These are phyloP conservation scores for Ceratobasidium papillatum DNA, from an alignment of 1,284 basidiomycete species.

Conservation along the genomic window DNA sequence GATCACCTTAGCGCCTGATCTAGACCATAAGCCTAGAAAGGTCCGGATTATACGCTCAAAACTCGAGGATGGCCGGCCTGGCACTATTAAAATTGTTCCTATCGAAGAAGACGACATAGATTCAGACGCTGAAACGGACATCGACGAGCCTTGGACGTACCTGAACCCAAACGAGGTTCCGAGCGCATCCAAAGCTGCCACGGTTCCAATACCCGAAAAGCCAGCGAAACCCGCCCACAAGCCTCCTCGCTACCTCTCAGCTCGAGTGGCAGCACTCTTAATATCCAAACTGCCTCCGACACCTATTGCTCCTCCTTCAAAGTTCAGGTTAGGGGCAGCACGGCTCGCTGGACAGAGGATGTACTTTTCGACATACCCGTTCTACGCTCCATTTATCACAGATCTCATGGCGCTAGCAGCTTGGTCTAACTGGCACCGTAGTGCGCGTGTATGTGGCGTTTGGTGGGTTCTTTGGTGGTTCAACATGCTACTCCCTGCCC, in stretches of 20 bases:
- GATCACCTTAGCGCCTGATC: conserved; percentile 17
- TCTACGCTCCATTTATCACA: conserved; percentile 59
- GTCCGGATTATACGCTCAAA: conserved; percentile 19
- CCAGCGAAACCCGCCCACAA: neutral
- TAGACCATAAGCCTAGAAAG: conserved; percentile 2
- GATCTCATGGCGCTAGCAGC: conserved; percentile 59
- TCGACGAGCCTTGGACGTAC: conserved; percentile 34
- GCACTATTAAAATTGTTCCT: neutral
- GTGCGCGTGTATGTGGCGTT: conserved; percentile 62
- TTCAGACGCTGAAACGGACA: conserved; percentile 30
- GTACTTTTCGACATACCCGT: conserved; percentile 55
- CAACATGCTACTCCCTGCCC: conserved; percentile 62
- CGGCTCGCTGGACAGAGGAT: conserved; percentile 18
- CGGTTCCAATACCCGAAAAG: neutral
- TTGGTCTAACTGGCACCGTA: conserved; percentile 63
- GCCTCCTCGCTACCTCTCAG: conserved; percentile 11
- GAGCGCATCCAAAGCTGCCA: neutral
- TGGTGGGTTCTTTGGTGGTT: conserved; percentile 73
- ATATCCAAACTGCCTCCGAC: neutral
- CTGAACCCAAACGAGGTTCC: neutral
- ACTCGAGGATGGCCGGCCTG: neutral
- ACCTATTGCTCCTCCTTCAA: neutral
- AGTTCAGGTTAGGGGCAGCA: conserved; percentile 8
- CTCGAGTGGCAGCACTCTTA: conserved; percentile 3
- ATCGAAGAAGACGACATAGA: conserved; percentile 5